A percentile compares a stretch with the other conserved stretches of the same genome.
These are phyloP conservation scores for Penicillium griseofulvum DNA, from an alignment of 2,329 filamentous ascomycete genomes.

Conservation along the genomic window DNA sequence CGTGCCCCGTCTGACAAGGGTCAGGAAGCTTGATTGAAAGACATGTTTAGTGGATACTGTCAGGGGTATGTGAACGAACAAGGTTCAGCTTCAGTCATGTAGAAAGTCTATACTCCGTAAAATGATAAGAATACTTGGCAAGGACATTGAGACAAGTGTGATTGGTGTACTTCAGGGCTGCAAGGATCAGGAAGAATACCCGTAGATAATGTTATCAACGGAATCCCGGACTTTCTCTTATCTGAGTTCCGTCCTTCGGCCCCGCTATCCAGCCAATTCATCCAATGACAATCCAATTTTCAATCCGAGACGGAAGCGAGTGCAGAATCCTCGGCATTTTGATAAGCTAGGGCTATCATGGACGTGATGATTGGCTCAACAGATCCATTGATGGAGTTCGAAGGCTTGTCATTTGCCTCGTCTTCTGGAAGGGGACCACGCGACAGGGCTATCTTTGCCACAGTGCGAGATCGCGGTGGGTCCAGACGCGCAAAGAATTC, in stretches of 20 bases:
- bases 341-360: conserved; percentile 17
- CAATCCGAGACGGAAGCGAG: conserved; percentile 8
- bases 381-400: not conserved
- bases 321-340: conserved; percentile 11
- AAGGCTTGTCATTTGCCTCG: conserved; percentile 24
- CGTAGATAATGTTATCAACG: no score
- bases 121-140: not conserved
- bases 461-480: conserved; percentile 10
- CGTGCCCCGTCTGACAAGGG: conserved; percentile 8
- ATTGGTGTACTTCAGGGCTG: no score
- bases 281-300: not conserved
- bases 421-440: conserved; percentile 19
- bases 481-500: conserved; percentile 19
- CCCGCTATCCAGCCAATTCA: not conserved
- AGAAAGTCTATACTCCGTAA: not conserved
- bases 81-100: not conserved
- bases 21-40: conserved; percentile 5
- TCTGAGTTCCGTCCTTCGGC: not conserved
- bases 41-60: not conserved
- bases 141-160: no score
- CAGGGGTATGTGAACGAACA: not conserved
- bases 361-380: not conserved
- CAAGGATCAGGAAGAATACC: no score
- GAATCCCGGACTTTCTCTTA: not conserved
- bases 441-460: conserved; percentile 20